Conservation (phyloP, 1,139 yeast species). For the Geotrichum citri-aurantii region DNA sequence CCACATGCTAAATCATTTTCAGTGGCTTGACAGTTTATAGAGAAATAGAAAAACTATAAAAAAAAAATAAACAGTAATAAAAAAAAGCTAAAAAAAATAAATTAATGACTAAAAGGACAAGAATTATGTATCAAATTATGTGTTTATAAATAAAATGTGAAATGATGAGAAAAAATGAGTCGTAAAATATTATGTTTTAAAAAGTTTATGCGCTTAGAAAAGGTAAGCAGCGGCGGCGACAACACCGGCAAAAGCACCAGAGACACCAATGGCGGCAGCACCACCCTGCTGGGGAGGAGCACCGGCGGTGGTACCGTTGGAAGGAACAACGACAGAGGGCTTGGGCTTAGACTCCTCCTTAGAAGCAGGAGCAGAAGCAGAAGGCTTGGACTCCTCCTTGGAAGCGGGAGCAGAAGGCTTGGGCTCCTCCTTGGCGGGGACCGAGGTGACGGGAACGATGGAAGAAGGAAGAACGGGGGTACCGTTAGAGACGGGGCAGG, state of each 20-base stretch:
- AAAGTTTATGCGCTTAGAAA: slow-evolving; percentile 6
- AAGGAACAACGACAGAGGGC: neutral
- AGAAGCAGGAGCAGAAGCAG: slow-evolving; percentile 16
- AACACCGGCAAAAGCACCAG: slow-evolving; percentile 37
- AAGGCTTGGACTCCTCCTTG: slow-evolving; percentile 8
- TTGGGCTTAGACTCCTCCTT: slow-evolving; percentile 13
- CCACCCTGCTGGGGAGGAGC: slow-evolving; percentile 19
- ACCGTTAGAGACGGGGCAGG: slow-evolving; percentile 35
- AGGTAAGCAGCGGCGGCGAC: slow-evolving; percentile 37
- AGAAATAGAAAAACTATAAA: too few relatives aligned
- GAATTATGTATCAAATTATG: neutral
- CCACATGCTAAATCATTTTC: too few relatives aligned
- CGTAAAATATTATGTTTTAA: neutral
- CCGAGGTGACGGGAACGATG: slow-evolving; percentile 16
- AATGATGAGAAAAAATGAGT: neutral
- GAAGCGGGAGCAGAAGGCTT: slow-evolving; percentile 17
- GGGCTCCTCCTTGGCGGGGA: neutral
- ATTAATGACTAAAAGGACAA: neutral
- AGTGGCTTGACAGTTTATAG: too few relatives aligned
- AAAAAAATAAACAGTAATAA: too few relatives aligned
- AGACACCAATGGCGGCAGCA: slow-evolving; percentile 29
- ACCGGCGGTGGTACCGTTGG: slow-evolving; percentile 16
- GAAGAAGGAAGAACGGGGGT: slow-evolving; percentile 25
- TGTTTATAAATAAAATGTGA: neutral
- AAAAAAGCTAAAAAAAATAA: too few relatives aligned